Base-by-base conservation (phyloP, 345 rosid genomes). In the Salix dunnii region DNA sequence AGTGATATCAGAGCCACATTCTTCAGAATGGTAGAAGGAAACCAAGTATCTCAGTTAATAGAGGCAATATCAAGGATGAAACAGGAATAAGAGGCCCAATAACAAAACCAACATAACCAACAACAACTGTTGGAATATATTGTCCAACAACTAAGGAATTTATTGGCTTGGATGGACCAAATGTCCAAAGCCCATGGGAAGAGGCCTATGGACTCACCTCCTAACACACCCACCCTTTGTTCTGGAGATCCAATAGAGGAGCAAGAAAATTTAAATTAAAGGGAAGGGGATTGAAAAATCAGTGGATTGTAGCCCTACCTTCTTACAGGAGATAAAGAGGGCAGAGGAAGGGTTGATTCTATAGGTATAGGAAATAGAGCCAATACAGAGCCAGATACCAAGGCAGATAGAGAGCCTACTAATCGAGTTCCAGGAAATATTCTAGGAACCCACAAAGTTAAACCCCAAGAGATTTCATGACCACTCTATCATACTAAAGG, bases 181-280 rank as follows among this genome's bases (percentile, higher is more conserved):
- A 48, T 48, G 53, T 18, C 20, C 1, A 48, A 16, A 17, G 20
- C 6, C 18, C 6, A 14, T 3, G 51, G 51, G 14, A 16, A 48
- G 14, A 48, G 53, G 21, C 20, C 7, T 6, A 1, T 16, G 5
- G 20, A 21, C 0, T 4, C 6, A 0, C 51, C 14, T 1, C 17
- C 16, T 14, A 46, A 33, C 16, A 14, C 18, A 12, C 55, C 8
- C 2, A 49, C 55, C 21, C 5, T n/a, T n/a, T n/a, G n/a, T n/a
- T n/a, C n/a, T 51, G 9, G 58, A 51, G 20, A 5, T 51, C 21
- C 23, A 51, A 18, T 2, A 51, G 0, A 10, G 7, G 1, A 0
- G 8, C 0, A 18, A 51, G 9, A 51, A 1, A 0, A 0, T 51
- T 21, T 0, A 1, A 1, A 51, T 51, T 18, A 1, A 1, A 1